Base-by-base conservation (phyloP, 1,139 yeast species). In the Kazachstania sp. region DNA sequence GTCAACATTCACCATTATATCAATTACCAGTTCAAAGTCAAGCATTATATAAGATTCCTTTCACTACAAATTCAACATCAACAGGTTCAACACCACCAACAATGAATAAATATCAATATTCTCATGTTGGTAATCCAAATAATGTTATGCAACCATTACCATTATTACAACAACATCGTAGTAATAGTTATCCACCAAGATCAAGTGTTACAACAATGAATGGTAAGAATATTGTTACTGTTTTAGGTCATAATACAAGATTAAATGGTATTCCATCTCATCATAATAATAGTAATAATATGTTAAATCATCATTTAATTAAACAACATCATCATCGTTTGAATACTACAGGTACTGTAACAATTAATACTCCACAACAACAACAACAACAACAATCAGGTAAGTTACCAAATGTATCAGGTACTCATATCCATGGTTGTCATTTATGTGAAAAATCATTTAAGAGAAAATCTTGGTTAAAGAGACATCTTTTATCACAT, bases 401-500 rank as follows among this genome's bases (percentile, higher is more conserved):
- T n/a, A 18, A 16, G 13, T 12, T n/a, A 28, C 4, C 41, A 3
- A 32, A 32, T 32, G 38, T 36, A 12, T 38, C 41, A 16, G n/a
- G 31, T n/a, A 29, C 35, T 20, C 45, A 34, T 36, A 34, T 43
- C 31, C 50, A 85, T 66, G 75, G 75, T 55, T 88, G 97, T 70
- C 83, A 85, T n/a, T 71, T 87, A 51, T 82, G 95, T 58, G 78
- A 77, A 46, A 77, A 83, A 44, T 67, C 78, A 45, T 90, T 90
- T 72, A 90, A 86, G 63, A 74, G 97, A 51, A 90, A 94, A 34
- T 96, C 92, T 60, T 96, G 92, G 70, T 86, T 90, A 47, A 86
- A 87, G 63, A 75, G 97, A 60, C 97, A 90, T 64, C 73, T 84
- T 78, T 75, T 94, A 58, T 79, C 87, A 30, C 97, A 90, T 66